Conservation (phyloP, 2,329 filamentous ascomycete genomes). For the Pseudogymnoascus sp. region DNA sequence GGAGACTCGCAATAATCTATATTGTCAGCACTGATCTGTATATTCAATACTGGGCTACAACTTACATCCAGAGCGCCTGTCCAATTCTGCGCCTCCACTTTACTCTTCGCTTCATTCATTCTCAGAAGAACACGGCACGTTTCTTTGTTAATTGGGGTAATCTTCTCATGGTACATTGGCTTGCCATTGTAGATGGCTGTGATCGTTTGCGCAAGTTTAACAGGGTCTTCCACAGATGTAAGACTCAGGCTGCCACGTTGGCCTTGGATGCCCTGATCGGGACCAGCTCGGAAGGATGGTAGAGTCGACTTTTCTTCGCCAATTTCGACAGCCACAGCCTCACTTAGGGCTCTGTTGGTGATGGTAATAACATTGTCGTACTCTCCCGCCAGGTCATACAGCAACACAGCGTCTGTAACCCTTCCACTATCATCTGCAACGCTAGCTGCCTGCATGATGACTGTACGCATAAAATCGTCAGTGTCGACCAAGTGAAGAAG, state of each 20-base stretch:
- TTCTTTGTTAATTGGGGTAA: conserved; percentile 48
- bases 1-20: conserved; percentile 65
- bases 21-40: conserved; percentile 18
- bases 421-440: conserved; percentile 92
- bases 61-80: conserved; percentile 56
- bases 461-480: conserved; percentile 79
- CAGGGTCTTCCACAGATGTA: conserved; percentile 59
- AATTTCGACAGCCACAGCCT: conserved; percentile 78
- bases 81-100: conserved; percentile 51
- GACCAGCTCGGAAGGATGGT: conserved; percentile 41
- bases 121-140: conserved; percentile 50
- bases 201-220: conserved; percentile 54
- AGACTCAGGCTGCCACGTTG: conserved; percentile 44
- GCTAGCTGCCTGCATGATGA: conserved; percentile 84
- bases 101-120: conserved; percentile 51
- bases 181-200: conserved; percentile 52
- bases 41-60: conserved; percentile 19
- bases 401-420: conserved; percentile 83
- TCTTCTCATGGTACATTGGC: conserved; percentile 50
- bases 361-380: conserved; percentile 91
- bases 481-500: conserved; percentile 75
- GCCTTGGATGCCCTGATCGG: conserved; percentile 10
- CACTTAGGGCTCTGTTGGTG: conserved; percentile 80
- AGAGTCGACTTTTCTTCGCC: conserved; percentile 70
- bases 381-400: conserved; percentile 91